A percentile compares a stretch with the other conserved stretches of the same genome.
Evolutionary conservation across 2,329 filamentous ascomycete species (phyloP).

Genomic region (Corniculantispora saksenae): DNA sequence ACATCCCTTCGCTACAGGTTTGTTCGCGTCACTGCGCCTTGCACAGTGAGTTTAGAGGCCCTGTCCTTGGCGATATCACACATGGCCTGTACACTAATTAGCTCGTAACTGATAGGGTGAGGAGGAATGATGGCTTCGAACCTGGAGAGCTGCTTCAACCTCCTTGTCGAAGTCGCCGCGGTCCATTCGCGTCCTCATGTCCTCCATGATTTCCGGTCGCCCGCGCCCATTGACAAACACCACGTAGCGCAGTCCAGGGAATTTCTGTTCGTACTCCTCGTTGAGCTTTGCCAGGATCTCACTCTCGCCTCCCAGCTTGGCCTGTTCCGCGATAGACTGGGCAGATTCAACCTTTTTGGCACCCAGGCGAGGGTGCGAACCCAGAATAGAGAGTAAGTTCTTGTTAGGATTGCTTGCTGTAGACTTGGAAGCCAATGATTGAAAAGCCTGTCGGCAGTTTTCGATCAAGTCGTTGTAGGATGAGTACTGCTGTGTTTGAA

Average conservation of each 20-base stretch:
- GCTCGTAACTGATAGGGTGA: slow-evolving; percentile 24
- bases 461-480: slow-evolving; percentile 72
- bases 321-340: slow-evolving; percentile 80
- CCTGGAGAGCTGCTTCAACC: slow-evolving; percentile 72
- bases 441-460: slow-evolving; percentile 64
- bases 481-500: slow-evolving; percentile 57
- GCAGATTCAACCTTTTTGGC: slow-evolving; percentile 80
- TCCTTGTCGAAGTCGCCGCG: slow-evolving; percentile 67
- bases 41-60: slow-evolving; percentile 59
- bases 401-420: slow-evolving; percentile 44
- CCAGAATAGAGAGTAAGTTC: slow-evolving; percentile 71
- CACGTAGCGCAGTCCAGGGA: slow-evolving; percentile 84
- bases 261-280: slow-evolving; percentile 73
- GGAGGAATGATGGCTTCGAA: slow-evolving; percentile 38
- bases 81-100: slow-evolving; percentile 67
- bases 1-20: neutral
- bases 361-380: slow-evolving; percentile 81
- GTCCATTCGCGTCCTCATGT: slow-evolving; percentile 76
- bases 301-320: slow-evolving; percentile 64
- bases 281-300: slow-evolving; percentile 70
- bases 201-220: slow-evolving; percentile 72
- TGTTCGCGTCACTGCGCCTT: neutral
- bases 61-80: slow-evolving; percentile 85
- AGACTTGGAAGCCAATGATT: slow-evolving; percentile 56
- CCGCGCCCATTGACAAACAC: slow-evolving; percentile 86